phyloP scores from a whole-genome alignment of 768 basidiomycete species.

The Lactifluus hygrophoroides region DNA sequence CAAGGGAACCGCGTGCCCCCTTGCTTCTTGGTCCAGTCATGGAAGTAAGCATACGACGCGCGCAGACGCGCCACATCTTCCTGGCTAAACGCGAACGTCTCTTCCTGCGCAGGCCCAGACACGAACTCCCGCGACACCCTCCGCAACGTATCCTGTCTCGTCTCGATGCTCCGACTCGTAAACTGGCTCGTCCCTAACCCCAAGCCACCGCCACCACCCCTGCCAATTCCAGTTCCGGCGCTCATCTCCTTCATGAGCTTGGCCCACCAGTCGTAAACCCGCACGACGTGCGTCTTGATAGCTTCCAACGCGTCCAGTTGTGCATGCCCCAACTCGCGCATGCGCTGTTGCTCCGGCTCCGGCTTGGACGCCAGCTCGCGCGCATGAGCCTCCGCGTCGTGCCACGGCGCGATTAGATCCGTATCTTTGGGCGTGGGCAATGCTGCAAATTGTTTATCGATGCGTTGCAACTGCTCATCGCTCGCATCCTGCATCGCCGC shows the following conservation, averaged over 20 bases:
- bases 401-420: constrained; percentile 33
- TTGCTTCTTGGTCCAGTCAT: constrained; percentile 25
- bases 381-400: constrained; percentile 25
- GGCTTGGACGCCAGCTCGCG: constrained; percentile 30
- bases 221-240: background rate
- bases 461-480: constrained; percentile 20
- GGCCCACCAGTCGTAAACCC: background rate
- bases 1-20: constrained; percentile 38
- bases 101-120: constrained; percentile 25
- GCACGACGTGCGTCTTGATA: constrained; percentile 1
- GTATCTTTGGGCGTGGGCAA: constrained; percentile 19
- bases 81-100: constrained; percentile 24
- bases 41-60: constrained; percentile 45
- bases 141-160: constrained; percentile 41
- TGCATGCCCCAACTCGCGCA: constrained; percentile 24
- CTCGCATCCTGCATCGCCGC: constrained; percentile 24
- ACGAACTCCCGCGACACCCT: constrained; percentile 35
- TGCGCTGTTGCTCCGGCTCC: constrained; percentile 35
- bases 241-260: background rate
- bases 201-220: background rate
- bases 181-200: constrained; percentile 22
- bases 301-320: background rate
- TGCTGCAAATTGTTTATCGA: constrained; percentile 27
- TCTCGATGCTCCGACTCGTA: constrained; percentile 34
- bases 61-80: constrained; percentile 32